These are phyloP conservation scores for Debaryomyces coudertii DNA, from an alignment of 1,139 yeast genomes.

Conservation along the genomic window DNA sequence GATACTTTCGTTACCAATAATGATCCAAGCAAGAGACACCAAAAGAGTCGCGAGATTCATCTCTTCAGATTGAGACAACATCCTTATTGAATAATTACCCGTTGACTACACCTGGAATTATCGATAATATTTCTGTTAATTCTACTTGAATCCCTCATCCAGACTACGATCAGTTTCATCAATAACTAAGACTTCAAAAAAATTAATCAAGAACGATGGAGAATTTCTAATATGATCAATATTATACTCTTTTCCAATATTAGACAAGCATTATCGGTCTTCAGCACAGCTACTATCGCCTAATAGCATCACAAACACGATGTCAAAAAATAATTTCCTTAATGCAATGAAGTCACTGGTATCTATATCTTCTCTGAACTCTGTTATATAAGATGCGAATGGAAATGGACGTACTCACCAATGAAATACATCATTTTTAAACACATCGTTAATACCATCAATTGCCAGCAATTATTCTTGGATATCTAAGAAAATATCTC, in stretches of 20 bases:
- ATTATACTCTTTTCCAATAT: too few species aligned
- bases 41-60: not conserved
- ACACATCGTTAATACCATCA: constrained; percentile 46
- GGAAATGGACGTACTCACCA: not conserved
- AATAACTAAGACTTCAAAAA: too few species aligned
- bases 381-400: not conserved
- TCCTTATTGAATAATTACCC: constrained; percentile 11
- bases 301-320: constrained; percentile 24
- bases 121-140: too few species aligned
- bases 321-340: constrained; percentile 18
- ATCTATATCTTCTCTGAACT: not conserved
- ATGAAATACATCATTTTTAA: constrained; percentile 23
- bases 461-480: constrained; percentile 46
- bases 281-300: not conserved
- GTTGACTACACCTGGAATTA: constrained; percentile 28
- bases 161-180: too few species aligned
- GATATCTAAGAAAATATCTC: constrained; percentile 38
- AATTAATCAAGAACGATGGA: too few species aligned
- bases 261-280: not conserved
- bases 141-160: too few species aligned
- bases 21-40: constrained; percentile 11
- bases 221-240: too few species aligned
- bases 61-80: constrained; percentile 12
- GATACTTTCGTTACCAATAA: constrained; percentile 7
- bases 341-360: not conserved